Base-by-base conservation (phyloP, 352 stramenopile species). In the Blastocystis sp. region DNA sequence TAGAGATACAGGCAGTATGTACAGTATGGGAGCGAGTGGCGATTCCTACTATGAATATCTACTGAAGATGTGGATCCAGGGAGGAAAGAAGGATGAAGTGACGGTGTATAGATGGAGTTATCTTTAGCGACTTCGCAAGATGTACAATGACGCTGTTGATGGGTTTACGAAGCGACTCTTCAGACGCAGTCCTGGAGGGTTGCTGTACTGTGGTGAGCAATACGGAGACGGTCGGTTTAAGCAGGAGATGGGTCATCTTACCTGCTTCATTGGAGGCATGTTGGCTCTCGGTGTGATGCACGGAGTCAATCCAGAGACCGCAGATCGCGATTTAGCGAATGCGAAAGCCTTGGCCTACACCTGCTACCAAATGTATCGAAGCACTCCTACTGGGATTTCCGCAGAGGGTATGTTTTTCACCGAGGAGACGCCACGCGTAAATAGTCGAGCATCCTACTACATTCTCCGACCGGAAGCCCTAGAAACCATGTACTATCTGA, bases 111-210 rank as follows among this genome's bases (percentile, higher is more conserved):
- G 41, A 69, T 87, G n/a, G 30, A 4, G 24, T 87, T 11, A 87
- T 45, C 16, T n/a, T 5, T 50, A 88, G 76, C 30, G 20, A 4
- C 37, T 89, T 43, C 91, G 94, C 18, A 90, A 95, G 24, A 93
- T 97, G 73, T 99, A 98, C 90, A 95, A 98, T 88, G 93, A 95
- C 65, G 93, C 95, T 1, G 95, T 99, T 50, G 92, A 95, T 26
- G 96, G 96, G 9, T 96, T 98, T 53, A 94, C 97, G 24, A 92
- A 95, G 85, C 91, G 95, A 41, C 85, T 98, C 41, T 90, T 98
- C 26, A 90, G 92, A 56, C 82, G 78, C 13, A 37, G 37, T 3
- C 20, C 41, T 24, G 37, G 63, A n/a, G 63, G 66, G 1, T 39
- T 89, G 34, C 55, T 89, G 16, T 89, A 78, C 47, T 65, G 26